Percentiles rank a stretch among this genome's conserved stretches.
phyloP scores from a whole-genome alignment of 2,329 filamentous ascomycete species.

The Colletotrichum musicola region DNA sequence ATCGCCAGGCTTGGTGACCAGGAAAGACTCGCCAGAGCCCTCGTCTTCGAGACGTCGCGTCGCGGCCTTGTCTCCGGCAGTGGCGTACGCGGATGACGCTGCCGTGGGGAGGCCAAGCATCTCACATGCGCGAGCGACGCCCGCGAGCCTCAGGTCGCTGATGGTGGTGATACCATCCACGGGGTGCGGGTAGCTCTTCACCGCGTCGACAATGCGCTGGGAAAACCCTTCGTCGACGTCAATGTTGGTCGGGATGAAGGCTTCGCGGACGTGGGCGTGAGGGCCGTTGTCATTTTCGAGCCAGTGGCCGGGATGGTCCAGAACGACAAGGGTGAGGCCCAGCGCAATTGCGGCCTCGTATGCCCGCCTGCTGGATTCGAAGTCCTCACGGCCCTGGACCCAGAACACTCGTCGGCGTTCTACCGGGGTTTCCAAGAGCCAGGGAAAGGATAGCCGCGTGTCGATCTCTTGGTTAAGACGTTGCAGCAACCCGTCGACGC shows the following conservation, averaged over 20 bases:
- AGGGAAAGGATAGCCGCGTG: constrained; percentile 13
- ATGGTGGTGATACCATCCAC: constrained; percentile 54
- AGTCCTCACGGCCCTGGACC: constrained; percentile 23
- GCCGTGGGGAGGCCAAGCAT: constrained; percentile 49
- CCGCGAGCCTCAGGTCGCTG: constrained; percentile 46
- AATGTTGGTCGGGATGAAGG: constrained; percentile 48
- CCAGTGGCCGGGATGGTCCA: constrained; percentile 55
- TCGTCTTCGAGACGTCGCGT: constrained; percentile 41
- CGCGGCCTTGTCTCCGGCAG: constrained; percentile 48
- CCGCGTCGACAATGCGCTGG: constrained; percentile 46
- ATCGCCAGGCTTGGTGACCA: constrained; percentile 20
- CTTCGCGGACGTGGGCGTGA: constrained; percentile 47
- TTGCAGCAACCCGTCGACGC: neutral
- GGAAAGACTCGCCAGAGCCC: constrained; percentile 9
- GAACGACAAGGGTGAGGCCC: constrained; percentile 51
- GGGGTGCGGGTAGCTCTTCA: constrained; percentile 38
- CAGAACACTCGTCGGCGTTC: constrained; percentile 3
- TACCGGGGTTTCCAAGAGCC: neutral
- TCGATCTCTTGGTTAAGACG: neutral
- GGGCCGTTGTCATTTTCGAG: constrained; percentile 44
- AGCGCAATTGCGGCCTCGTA: constrained; percentile 42
- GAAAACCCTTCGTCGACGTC: constrained; percentile 44
- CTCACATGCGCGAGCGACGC: constrained; percentile 48
- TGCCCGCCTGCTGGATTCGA: constrained; percentile 5
- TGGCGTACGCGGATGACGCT: constrained; percentile 43